Conservation (phyloP, 75 land plant genomes). For the Cupressus sempervirens region DNA sequence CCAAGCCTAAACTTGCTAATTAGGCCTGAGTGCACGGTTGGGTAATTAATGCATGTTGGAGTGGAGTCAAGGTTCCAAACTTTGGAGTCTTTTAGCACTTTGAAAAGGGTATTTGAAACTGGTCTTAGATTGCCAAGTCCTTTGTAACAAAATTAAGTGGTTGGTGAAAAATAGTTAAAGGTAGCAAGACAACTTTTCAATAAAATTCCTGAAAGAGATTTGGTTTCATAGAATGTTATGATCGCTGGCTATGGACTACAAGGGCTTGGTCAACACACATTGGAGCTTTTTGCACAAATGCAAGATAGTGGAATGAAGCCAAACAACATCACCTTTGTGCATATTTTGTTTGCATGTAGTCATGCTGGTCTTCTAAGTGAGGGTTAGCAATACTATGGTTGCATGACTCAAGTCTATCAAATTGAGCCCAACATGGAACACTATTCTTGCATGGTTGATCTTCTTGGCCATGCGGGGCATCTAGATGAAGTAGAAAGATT, state of each 20-base stretch:
- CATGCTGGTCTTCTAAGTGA: constrained; percentile 14
- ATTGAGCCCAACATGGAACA: constrained; percentile 9
- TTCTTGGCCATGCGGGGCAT: constrained; percentile 6
- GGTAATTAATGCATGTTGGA: too few species aligned
- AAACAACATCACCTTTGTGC: constrained; percentile 5
- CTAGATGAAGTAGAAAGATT: constrained; percentile 11
- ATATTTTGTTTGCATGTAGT: constrained; percentile 17
- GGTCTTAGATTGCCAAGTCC: too few species aligned
- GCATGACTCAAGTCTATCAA: constrained; percentile 8
- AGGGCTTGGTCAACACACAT: constrained; percentile 16
- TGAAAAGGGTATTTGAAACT: too few species aligned
- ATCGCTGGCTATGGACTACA: constrained; percentile 11
- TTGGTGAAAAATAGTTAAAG: too few species aligned
- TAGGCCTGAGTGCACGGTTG: too few species aligned
- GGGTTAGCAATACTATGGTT: constrained; percentile 10
- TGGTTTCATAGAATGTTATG: constrained; percentile 16
- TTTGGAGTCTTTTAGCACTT: too few species aligned
- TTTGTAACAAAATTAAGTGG: too few species aligned
- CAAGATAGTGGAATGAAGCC: constrained; percentile 16
- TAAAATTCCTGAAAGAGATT: constrained; percentile 12
- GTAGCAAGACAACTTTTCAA: constrained; percentile 14
- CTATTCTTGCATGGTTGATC: constrained; percentile 11
- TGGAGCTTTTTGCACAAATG: constrained; percentile 16
- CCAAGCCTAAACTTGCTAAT: too few species aligned
- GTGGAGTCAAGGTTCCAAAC: too few species aligned